Evolutionary conservation across 2,329 filamentous ascomycete species (phyloP), one percentile per base, ranked within the genome.

Genomic region (Sporothrix pseudoabietina): DNA sequence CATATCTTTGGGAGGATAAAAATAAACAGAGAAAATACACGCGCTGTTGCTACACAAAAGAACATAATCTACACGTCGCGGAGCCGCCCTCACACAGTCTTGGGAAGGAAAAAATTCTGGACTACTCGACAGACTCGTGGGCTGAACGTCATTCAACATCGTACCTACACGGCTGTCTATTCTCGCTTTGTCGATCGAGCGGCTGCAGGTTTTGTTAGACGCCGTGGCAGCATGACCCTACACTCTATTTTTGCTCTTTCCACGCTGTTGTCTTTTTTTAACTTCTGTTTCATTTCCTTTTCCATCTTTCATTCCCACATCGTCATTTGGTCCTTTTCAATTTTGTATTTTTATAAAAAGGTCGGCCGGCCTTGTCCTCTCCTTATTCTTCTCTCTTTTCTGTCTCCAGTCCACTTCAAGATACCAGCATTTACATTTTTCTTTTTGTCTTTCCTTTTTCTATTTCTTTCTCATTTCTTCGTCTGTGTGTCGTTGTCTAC

Each of bases 301-400:
- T 9, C 10, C 44, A 9, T 26, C 26, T 26, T 26, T 26, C 30
- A 19, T 30, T 32, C 44, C 30, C 14, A 68, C 63, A 35, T n/a
- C 14, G 14, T 16, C 22, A 35, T 68, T 10, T 22, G n/a, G 12
- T 61, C 41, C 39, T 61, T 39, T 61, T 65, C 49, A 39, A 63
- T 9, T 32, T 63, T 61, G 16, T 30, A 57, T 63, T 55, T 55
- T 72, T 66, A 55, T 63, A 66, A 61, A 30, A 19, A 68, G 59
- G n/a, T n/a, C 49, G 49, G 26, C 61, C 78, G 80, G 76, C 79
- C 80, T 81, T 80, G 79, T 78, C 78, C 78, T 76, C 73, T 74
- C 57, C 72, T 73, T 76, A 77, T 52, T 70, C 74, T 75, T 75
- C 55, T 76, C 59, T 76, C 10, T 69, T 12, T 68, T 14, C 39